Evolutionary conservation across 495 filamentous ascomycete genomes (phyloP).

Genomic region (Aspergillus indologenus): DNA sequence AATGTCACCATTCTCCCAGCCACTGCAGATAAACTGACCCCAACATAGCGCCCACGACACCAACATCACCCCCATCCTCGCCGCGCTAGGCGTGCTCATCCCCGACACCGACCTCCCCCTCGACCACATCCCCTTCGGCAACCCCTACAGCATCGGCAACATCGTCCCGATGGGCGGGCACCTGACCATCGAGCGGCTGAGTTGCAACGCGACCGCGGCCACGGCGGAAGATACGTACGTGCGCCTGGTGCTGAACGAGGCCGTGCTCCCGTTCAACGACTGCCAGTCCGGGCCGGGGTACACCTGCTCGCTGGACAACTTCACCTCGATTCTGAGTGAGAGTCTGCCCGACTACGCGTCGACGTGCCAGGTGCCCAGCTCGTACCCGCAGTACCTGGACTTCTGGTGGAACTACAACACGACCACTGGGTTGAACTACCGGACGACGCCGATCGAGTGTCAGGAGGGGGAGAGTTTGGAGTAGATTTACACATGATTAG

Average conservation of each 20-base stretch:
- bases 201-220: neutral
- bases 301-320: slow-evolving; percentile 1
- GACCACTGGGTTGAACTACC: neutral
- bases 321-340: neutral
- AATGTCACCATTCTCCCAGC: no score
- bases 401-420: slow-evolving; percentile 15
- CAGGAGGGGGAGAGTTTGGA: neutral
- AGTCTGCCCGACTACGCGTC: slow-evolving; percentile 1
- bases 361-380: slow-evolving; percentile 3
- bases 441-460: neutral
- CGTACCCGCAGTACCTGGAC: slow-evolving; percentile 9
- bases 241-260: slow-evolving; percentile 5
- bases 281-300: neutral
- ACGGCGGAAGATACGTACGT: neutral
- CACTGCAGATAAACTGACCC: no score
- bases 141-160: slow-evolving; percentile 5
- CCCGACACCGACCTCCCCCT: slow-evolving; percentile 1
- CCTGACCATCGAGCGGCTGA: slow-evolving; percentile 2
- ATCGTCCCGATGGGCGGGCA: slow-evolving; percentile 3
- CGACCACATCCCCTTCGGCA: slow-evolving; percentile 7
- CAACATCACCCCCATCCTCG: slow-evolving; percentile 6
- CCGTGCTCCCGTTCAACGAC: neutral
- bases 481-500: neutral
- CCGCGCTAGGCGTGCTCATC: slow-evolving; percentile 2
- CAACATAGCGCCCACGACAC: neutral